phyloP scores from a whole-genome alignment of 1,139 yeast species.

The Entelexis paramagnoliae region DNA sequence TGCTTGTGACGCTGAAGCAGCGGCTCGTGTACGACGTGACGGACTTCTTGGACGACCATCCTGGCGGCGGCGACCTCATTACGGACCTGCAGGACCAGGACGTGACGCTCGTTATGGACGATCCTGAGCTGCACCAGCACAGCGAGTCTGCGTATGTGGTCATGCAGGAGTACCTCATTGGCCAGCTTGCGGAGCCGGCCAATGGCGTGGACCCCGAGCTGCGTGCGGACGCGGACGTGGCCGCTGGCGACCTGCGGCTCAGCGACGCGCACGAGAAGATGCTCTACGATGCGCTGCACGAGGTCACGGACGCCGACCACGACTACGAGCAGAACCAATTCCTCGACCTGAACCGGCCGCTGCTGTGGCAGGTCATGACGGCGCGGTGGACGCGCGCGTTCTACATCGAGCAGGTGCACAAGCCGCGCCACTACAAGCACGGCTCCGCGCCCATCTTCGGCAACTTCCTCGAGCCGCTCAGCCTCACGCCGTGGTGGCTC shows the following conservation, averaged over 20 bases:
- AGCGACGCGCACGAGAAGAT: constrained; percentile 26
- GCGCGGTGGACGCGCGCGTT: constrained; percentile 74
- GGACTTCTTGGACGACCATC: constrained; percentile 68
- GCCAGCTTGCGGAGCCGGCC: constrained; percentile 36
- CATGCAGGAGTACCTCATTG: constrained; percentile 61
- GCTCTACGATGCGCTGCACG: constrained; percentile 48
- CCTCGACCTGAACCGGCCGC: constrained; percentile 72
- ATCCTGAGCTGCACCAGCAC: constrained; percentile 57
- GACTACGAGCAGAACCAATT: constrained; percentile 75
- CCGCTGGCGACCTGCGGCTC: constrained; percentile 28
- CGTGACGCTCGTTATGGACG: constrained; percentile 68
- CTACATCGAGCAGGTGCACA: constrained; percentile 88
- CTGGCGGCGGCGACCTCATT: constrained; percentile 73
- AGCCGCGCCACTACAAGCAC: constrained; percentile 87
- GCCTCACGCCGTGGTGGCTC: constrained; percentile 67
- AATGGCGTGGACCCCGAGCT: background rate
- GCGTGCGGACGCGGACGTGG: constrained; percentile 13
- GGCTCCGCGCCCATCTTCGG: constrained; percentile 89
- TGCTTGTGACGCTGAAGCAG: constrained; percentile 69
- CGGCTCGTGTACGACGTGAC: constrained; percentile 80
- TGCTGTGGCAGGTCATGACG: constrained; percentile 64
- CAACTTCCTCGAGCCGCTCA: constrained; percentile 58
- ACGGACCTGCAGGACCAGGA: constrained; percentile 76
- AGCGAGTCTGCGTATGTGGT: constrained; percentile 83
- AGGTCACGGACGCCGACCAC: constrained; percentile 63